phyloP scores from a whole-genome alignment of 192 early-diverging fungal genomes.

The Entomortierella chlamydospora region DNA sequence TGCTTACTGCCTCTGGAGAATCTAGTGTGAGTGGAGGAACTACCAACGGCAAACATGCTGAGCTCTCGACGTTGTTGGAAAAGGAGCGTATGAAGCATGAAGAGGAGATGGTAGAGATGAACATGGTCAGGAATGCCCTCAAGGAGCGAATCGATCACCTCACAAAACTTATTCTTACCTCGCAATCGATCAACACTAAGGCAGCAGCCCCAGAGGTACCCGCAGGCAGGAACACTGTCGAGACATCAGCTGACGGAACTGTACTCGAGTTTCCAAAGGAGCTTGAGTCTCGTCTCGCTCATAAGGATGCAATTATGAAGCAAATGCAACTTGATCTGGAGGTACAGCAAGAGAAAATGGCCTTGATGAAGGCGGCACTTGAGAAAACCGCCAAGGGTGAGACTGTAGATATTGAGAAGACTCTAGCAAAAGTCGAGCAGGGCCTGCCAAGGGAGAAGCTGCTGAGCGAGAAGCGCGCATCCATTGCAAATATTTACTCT shows the following conservation, averaged over 20 bases:
- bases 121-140: constrained; percentile 72
- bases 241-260: constrained; percentile 30
- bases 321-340: constrained; percentile 38
- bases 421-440: constrained; percentile 48
- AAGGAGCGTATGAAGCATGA: constrained; percentile 60
- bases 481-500: constrained; percentile 24
- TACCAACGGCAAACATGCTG: constrained; percentile 51
- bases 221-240: constrained; percentile 20
- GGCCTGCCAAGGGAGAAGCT: constrained; percentile 39
- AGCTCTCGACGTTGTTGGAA: constrained; percentile 32
- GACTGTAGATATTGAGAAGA: constrained; percentile 42
- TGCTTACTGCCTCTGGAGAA: constrained; percentile 65
- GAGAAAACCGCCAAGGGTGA: constrained; percentile 35
- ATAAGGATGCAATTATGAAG: constrained; percentile 46
- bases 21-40: constrained; percentile 53
- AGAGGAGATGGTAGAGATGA: constrained; percentile 65
- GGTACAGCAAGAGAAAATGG: constrained; percentile 56
- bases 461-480: constrained; percentile 42
- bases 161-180: constrained; percentile 85
- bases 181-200: constrained; percentile 66
- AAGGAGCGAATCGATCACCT: constrained; percentile 90
- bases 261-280: constrained; percentile 30
- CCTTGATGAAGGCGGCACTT: constrained; percentile 42
- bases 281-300: constrained; percentile 23
- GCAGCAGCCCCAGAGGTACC: constrained; percentile 13